Evolutionary conservation across 2,329 filamentous ascomycete species (phyloP).

Genomic region (Emericellopsis cladophorae): DNA sequence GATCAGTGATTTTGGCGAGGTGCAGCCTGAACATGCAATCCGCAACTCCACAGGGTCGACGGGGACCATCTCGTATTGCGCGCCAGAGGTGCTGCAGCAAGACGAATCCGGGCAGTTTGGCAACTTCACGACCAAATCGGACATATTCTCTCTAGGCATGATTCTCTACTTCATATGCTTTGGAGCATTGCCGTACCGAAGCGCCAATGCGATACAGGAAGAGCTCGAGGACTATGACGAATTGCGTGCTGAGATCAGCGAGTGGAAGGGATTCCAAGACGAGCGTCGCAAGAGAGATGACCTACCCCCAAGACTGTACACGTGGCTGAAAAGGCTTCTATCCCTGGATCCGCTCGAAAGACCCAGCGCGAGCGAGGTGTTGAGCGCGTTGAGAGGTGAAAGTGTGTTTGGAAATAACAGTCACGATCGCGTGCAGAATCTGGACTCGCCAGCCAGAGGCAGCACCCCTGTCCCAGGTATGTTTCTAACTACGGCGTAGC

Average conservation of each 20-base stretch:
- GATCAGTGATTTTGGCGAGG: slow-evolving; percentile 96
- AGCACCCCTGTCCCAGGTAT: slow-evolving; percentile 32
- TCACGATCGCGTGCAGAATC: slow-evolving; percentile 35
- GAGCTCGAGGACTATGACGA: slow-evolving; percentile 84
- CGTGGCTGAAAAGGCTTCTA: slow-evolving; percentile 68
- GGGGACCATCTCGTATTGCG: slow-evolving; percentile 94
- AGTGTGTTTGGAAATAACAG: slow-evolving; percentile 29
- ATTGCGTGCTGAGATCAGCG: slow-evolving; percentile 72
- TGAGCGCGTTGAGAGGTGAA: slow-evolving; percentile 64
- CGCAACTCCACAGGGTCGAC: slow-evolving; percentile 89
- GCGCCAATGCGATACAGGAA: slow-evolving; percentile 75
- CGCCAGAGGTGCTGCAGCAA: slow-evolving; percentile 75
- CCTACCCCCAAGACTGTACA: slow-evolving; percentile 75
- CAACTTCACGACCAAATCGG: slow-evolving; percentile 94
- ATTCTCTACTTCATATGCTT: slow-evolving; percentile 98
- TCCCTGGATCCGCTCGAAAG: slow-evolving; percentile 64
- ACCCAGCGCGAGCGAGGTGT: slow-evolving; percentile 75
- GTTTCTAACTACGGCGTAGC: slow-evolving; percentile 3
- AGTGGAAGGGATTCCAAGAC: slow-evolving; percentile 79
- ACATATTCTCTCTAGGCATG: slow-evolving; percentile 98
- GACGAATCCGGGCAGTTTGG: slow-evolving; percentile 61
- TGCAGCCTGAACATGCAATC: slow-evolving; percentile 69
- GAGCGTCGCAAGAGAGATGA: slow-evolving; percentile 65
- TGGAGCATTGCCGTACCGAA: slow-evolving; percentile 70
- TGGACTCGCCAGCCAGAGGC: slow-evolving; percentile 39